Evolutionary conservation across 495 filamentous ascomycete species (phyloP).

Genomic region (Aspergillus mulundensis): DNA sequence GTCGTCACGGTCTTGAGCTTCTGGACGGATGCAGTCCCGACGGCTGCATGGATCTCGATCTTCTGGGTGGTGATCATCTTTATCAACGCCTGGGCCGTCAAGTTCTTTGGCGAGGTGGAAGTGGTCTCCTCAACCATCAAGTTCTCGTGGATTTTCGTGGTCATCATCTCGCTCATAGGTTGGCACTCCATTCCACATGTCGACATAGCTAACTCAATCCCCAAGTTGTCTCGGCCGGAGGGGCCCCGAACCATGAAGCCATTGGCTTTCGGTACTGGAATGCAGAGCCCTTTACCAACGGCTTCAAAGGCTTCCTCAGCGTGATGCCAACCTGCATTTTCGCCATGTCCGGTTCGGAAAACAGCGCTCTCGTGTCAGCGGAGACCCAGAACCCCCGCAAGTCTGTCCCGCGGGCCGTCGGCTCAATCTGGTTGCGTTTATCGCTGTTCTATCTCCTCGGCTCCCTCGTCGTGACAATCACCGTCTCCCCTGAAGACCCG

Average conservation of each 20-base stretch:
- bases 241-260: slow-evolving; percentile 51
- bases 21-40: slow-evolving; percentile 46
- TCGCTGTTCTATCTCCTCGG: slow-evolving; percentile 54
- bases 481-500: slow-evolving; percentile 34
- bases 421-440: slow-evolving; percentile 63
- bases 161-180: slow-evolving; percentile 36
- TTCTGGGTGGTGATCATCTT: slow-evolving; percentile 41
- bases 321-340: slow-evolving; percentile 67
- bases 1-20: slow-evolving; percentile 57
- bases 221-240: slow-evolving; percentile 48
- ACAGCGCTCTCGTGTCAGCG: slow-evolving; percentile 55
- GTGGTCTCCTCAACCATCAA: slow-evolving; percentile 49
- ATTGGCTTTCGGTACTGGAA: slow-evolving; percentile 61
- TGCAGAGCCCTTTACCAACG: slow-evolving; percentile 60
- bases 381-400: slow-evolving; percentile 59
- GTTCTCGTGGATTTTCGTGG: slow-evolving; percentile 40
- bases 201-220: neutral
- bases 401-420: slow-evolving; percentile 59
- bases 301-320: slow-evolving; percentile 64
- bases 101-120: slow-evolving; percentile 53
- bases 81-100: slow-evolving; percentile 44
- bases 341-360: slow-evolving; percentile 60
- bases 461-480: slow-evolving; percentile 58
- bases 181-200: neutral
- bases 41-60: slow-evolving; percentile 45